These are phyloP conservation scores for carrot (Daucus carota) DNA, from an alignment of 129 eudicot species.

Conservation along the genomic window DH1_v3.0 NC_030382.2:45878501-45879000, in stretches of 20 bases:
- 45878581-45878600: neutral
- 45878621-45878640: neutral
- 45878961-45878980: conserved; percentile 69
- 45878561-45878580: neutral
- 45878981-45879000: conserved; percentile 76
- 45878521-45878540: neutral
- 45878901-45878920: conserved; percentile 83
- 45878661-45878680: neutral
- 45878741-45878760: neutral
- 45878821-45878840: neutral
- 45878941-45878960: conserved; percentile 74
- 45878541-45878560: neutral
- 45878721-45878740: too few relatives aligned
- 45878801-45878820: neutral
- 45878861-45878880: conserved; percentile 34
- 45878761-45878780: neutral
- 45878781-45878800: neutral
- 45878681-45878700: too few relatives aligned
- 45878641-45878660: neutral
- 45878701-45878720: too few relatives aligned
- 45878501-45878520: neutral
- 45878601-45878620: neutral
- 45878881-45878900: conserved; percentile 65
- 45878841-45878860: conserved; percentile 11
- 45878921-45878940: conserved; percentile 54